A percentile compares a stretch with the other conserved stretches of the same genome.
phyloP scores from a whole-genome alignment of 495 filamentous ascomycete genomes.

The Aspergillus incahuasiensis region DNA sequence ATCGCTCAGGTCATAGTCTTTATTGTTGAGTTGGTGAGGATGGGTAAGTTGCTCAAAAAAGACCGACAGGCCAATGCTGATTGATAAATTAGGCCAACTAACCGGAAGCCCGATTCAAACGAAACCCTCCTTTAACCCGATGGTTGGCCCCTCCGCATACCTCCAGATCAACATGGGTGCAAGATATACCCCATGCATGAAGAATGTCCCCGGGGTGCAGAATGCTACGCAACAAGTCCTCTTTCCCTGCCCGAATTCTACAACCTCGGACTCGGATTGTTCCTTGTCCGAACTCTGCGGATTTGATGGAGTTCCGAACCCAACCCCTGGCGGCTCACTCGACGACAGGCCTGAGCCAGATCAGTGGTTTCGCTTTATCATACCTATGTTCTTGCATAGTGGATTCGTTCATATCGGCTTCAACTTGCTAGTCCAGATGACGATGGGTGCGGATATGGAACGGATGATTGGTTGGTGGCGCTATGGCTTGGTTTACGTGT shows the following conservation, averaged over 20 bases:
- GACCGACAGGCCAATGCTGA: conserved; percentile 10
- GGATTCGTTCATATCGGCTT: conserved; percentile 92
- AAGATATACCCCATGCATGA: conserved; percentile 92
- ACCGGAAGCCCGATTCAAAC: conserved; percentile 71
- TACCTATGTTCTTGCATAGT: conserved; percentile 91
- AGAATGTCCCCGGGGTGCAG: conserved; percentile 65
- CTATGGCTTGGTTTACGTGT: conserved; percentile 83
- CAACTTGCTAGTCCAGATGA: conserved; percentile 87
- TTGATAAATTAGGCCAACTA: conserved; percentile 28
- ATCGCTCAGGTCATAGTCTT: conserved; percentile 80
- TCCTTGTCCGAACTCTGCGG: conserved; percentile 76
- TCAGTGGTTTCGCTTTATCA: conserved; percentile 96
- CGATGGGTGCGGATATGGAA: conserved; percentile 87
- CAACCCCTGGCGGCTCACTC: conserved; percentile 34
- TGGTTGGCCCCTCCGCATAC: conserved; percentile 90
- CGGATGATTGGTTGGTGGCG: conserved; percentile 76
- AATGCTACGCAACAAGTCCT: conserved; percentile 43
- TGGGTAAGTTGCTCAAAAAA: conserved; percentile 48
- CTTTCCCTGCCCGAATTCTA: conserved; percentile 78
- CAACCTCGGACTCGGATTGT: conserved; percentile 54
- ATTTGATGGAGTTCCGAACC: conserved; percentile 67
- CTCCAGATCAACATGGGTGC: conserved; percentile 96
- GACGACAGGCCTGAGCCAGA: conserved; percentile 58
- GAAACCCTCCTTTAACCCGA: conserved; percentile 83
- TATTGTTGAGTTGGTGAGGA: conserved; percentile 80